phyloP scores from a whole-genome alignment of 129 eudicot species.

The Oenanthe sinensis region DNA sequence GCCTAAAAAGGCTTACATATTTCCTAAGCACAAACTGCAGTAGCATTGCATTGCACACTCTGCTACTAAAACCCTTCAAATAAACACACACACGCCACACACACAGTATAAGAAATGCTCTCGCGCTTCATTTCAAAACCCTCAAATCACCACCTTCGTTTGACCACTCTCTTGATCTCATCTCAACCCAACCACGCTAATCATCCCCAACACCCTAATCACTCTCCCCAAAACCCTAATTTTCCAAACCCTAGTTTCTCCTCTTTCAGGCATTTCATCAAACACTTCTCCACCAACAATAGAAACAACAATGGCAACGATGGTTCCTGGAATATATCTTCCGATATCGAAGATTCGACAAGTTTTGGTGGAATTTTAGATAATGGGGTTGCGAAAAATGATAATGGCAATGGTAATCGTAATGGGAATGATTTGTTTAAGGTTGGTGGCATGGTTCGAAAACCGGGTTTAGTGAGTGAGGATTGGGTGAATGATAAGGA shows the following conservation, averaged over 20 bases:
- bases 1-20: neutral
- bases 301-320: slow-evolving; percentile 4
- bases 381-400: neutral
- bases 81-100: neutral
- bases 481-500: neutral
- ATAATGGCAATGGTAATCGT: neutral
- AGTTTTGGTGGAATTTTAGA: slow-evolving; percentile 13
- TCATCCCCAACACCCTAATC: slow-evolving; percentile 2
- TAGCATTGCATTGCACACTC: neutral
- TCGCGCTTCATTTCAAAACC: slow-evolving; percentile 55
- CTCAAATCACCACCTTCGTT: slow-evolving; percentile 33
- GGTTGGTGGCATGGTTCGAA: neutral
- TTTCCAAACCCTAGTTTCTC: slow-evolving; percentile 25
- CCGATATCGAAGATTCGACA: slow-evolving; percentile 25
- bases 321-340: slow-evolving; percentile 46
- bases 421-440: neutral
- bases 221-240: slow-evolving; percentile 7
- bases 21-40: neutral
- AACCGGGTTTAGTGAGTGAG: neutral
- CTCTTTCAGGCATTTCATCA: slow-evolving; percentile 8
- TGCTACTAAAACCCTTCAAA: neutral
- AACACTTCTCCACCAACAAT: slow-evolving; percentile 39
- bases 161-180: slow-evolving; percentile 29
- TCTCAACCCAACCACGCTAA: slow-evolving; percentile 36
- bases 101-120: slow-evolving; percentile 30